Evolutionary conservation across 768 basidiomycete genomes (phyloP).

Genomic region (Holtermannia corniformis): DNA sequence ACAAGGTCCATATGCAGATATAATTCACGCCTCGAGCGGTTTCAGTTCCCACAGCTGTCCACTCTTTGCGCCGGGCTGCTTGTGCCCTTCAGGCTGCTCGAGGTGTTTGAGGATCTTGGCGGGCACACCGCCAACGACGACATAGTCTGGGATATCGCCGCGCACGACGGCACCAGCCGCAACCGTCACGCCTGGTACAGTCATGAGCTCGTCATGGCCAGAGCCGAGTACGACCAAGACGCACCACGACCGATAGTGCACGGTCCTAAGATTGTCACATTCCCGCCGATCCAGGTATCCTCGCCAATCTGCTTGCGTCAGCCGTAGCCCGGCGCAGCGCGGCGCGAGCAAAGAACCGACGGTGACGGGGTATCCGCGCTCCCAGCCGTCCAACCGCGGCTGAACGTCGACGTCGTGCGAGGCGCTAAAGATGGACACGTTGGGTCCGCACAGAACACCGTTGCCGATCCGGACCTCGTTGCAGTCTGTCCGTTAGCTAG

Average conservation of each 20-base stretch:
- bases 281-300: constrained; percentile 13
- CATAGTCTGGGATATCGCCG: constrained; percentile 10
- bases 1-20: not conserved
- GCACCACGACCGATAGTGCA: constrained; percentile 11
- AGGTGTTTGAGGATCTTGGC: constrained; percentile 9
- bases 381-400: constrained; percentile 7
- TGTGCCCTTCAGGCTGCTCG: not conserved
- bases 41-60: not conserved
- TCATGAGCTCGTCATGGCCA: too few species aligned
- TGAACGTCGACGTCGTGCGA: constrained; percentile 10
- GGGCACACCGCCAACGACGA: constrained; percentile 14
- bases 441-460: constrained; percentile 9
- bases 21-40: not conserved
- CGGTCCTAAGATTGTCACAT: constrained; percentile 10
- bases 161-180: not conserved
- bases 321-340: not conserved
- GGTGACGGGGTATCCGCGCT: constrained; percentile 10
- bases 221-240: too few species aligned
- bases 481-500: not conserved
- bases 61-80: not conserved
- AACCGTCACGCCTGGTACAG: too few species aligned
- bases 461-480: constrained; percentile 8
- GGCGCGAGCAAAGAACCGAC: not conserved
- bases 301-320: constrained; percentile 7
- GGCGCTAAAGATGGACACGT: constrained; percentile 8